Evolutionary conservation across 2,329 filamentous ascomycete species (phyloP).

Genomic region (Arthrinium phaeospermum): DNA sequence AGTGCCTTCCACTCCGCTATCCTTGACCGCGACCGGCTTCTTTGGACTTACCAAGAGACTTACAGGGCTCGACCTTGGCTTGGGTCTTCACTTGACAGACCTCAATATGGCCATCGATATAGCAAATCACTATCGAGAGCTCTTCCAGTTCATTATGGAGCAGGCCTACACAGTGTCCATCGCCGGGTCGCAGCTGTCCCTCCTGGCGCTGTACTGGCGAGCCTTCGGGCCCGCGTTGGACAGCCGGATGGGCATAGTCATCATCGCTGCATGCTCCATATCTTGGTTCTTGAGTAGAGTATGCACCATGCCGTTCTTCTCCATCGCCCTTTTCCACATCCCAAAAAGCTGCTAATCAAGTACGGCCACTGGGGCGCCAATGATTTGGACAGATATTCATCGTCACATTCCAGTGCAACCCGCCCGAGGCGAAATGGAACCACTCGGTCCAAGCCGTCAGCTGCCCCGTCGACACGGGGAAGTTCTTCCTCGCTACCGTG

Average conservation of each 20-base stretch:
- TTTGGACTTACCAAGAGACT: neutral
- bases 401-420: constrained; percentile 20
- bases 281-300: constrained; percentile 16
- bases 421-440: constrained; percentile 17
- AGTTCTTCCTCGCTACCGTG: constrained; percentile 20
- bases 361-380: neutral
- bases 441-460: neutral
- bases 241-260: neutral
- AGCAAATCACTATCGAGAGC: constrained; percentile 1
- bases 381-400: constrained; percentile 13
- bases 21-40: neutral
- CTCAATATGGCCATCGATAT: neutral
- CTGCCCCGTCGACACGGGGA: constrained; percentile 19
- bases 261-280: neutral
- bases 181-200: constrained; percentile 16
- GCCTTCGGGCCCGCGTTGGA: constrained; percentile 1
- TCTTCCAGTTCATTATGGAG: constrained; percentile 19
- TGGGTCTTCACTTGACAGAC: constrained; percentile 7
- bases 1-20: neutral
- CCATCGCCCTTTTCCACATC: neutral
- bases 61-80: constrained; percentile 16
- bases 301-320: neutral
- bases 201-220: constrained; percentile 20
- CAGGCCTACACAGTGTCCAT: constrained; percentile 19
- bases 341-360: neutral